Conservation (phyloP, 495 filamentous ascomycete species). For the Mytilinidion resinicola region DNA sequence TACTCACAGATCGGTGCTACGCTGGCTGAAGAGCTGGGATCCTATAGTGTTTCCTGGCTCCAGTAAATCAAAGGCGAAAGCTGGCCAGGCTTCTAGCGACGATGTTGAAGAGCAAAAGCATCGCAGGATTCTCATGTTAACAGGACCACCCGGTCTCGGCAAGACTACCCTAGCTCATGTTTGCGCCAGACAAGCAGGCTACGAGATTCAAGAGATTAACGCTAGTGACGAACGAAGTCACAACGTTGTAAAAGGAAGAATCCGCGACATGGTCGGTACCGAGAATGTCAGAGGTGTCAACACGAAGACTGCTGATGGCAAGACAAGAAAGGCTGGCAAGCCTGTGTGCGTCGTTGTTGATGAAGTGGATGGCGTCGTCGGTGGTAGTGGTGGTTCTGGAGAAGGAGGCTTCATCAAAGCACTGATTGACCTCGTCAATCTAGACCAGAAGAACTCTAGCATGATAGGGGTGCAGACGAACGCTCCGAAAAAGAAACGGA, state of each 20-base stretch:
- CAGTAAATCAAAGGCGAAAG: conserved; percentile 48
- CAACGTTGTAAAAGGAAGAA: conserved; percentile 79
- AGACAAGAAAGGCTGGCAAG: conserved; percentile 66
- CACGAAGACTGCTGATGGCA: conserved; percentile 54
- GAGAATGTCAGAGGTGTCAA: conserved; percentile 84
- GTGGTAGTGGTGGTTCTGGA: conserved; percentile 63
- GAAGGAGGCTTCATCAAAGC: conserved; percentile 93
- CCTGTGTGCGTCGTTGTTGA: conserved; percentile 93
- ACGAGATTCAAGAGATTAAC: conserved; percentile 88
- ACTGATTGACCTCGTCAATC: conserved; percentile 75
- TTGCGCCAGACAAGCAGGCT: conserved; percentile 88
- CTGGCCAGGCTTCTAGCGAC: conserved; percentile 37
- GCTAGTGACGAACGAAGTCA: conserved; percentile 72
- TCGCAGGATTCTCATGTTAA: conserved; percentile 80
- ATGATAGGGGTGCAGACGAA: conserved; percentile 33
- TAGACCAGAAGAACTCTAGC: conserved; percentile 72
- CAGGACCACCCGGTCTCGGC: conserved; percentile 85
- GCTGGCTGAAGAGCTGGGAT: conserved; percentile 94
- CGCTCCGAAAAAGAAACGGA: conserved; percentile 47
- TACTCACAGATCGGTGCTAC: conserved; percentile 83
- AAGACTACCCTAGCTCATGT: conserved; percentile 97
- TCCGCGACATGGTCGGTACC: conserved; percentile 79
- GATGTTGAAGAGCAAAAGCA: conserved; percentile 62
- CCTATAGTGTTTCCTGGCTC: conserved; percentile 79
- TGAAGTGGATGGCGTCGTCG: conserved; percentile 89